A percentile compares a stretch with the other conserved stretches of the same genome.
These are phyloP conservation scores for Byssoonygena ceratinophila DNA, from an alignment of 2,329 filamentous ascomycete genomes.

Conservation along the genomic window DNA sequence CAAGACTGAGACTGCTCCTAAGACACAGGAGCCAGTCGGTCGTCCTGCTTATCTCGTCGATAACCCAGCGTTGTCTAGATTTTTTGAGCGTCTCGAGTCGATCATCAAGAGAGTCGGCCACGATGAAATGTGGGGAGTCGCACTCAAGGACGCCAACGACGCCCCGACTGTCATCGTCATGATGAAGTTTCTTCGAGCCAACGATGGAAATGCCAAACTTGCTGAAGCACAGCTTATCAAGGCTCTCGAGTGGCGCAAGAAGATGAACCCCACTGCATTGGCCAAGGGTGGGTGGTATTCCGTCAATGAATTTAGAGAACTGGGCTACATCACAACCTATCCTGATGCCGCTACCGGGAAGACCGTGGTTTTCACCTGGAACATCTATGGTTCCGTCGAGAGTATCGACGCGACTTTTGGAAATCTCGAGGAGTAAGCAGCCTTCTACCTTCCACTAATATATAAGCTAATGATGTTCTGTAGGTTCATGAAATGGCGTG, in stretches of 20 bases:
- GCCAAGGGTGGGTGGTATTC: conserved; percentile 52
- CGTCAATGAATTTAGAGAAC: conserved; percentile 59
- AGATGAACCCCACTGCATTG: conserved; percentile 59
- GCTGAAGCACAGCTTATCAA: conserved; percentile 68
- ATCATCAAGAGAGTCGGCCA: conserved; percentile 51
- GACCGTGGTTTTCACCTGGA: conserved; percentile 67
- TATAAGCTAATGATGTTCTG: not conserved
- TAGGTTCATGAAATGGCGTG: conserved; percentile 82
- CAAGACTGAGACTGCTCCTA: conserved; percentile 3
- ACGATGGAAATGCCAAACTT: conserved; percentile 61
- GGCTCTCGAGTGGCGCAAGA: conserved; percentile 73
- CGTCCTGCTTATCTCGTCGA: conserved; percentile 28
- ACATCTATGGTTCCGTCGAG: conserved; percentile 83
- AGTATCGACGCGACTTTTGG: conserved; percentile 71
- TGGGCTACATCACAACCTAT: conserved; percentile 75
- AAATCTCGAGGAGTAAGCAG: conserved; percentile 61
- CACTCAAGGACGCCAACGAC: conserved; percentile 46
- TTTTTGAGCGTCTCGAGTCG: conserved; percentile 49
- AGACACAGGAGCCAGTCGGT: conserved; percentile 15
- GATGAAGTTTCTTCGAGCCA: conserved; percentile 89
- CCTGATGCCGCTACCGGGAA: conserved; percentile 39
- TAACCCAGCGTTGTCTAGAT: conserved; percentile 41
- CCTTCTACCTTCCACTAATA: not conserved
- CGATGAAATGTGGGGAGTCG: conserved; percentile 78
- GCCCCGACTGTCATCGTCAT: conserved; percentile 73